Evolutionary conservation across 176 grass and related monocot species (phyloP).

Genomic region (Phyllostachys edulis): DNA sequence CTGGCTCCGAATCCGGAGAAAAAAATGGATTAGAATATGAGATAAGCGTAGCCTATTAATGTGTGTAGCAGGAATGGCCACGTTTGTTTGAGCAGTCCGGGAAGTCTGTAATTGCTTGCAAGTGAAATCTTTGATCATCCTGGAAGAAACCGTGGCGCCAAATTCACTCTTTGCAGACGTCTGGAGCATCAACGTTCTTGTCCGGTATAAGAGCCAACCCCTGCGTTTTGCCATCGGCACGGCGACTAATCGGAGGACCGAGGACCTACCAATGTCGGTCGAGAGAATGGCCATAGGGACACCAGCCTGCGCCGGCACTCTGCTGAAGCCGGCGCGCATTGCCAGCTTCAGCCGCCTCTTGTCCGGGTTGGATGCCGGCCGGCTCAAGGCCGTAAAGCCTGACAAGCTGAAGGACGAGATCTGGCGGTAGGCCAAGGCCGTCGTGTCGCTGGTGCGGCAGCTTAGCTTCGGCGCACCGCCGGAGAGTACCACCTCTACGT

Average conservation of each 20-base stretch:
- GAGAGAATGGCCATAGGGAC: not conserved
- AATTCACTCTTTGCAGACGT: not conserved
- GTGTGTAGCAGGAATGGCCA: not conserved
- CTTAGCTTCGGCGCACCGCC: not conserved
- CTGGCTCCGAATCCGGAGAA: too few relatives aligned
- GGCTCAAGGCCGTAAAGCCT: conserved; percentile 22
- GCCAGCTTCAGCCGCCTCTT: not conserved
- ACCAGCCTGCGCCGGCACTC: not conserved
- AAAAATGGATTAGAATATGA: too few relatives aligned
- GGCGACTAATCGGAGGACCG: not conserved
- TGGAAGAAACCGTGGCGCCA: not conserved
- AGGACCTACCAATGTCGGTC: not conserved
- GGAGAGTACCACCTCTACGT: not conserved
- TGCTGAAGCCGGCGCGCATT: not conserved
- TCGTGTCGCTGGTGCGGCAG: not conserved
- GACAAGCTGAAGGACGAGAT: conserved; percentile 26
- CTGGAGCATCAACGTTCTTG: not conserved
- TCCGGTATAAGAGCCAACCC: not conserved
- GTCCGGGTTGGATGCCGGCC: not conserved
- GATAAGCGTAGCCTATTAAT: too few relatives aligned
- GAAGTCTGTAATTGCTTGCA: not conserved
- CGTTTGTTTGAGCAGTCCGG: not conserved
- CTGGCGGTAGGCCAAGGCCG: not conserved
- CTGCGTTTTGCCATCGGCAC: not conserved
- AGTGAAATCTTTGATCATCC: not conserved